Base-by-base conservation (phyloP, 495 filamentous ascomycete species). In the Bacidia rubella region DNA sequence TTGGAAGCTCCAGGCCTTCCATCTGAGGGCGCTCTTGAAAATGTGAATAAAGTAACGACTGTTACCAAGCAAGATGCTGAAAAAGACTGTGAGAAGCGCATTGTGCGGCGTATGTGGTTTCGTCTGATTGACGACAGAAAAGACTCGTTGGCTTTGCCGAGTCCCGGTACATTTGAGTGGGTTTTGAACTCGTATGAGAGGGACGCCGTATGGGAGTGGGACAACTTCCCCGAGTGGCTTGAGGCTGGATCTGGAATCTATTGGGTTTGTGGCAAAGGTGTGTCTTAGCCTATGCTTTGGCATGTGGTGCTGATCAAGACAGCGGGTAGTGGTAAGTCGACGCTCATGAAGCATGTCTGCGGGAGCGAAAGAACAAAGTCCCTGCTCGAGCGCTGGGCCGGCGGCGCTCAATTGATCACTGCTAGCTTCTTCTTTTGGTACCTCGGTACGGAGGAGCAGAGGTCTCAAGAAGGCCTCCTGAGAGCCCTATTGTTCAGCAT, bases 341-440 rank as follows among this genome's bases (percentile, higher is more conserved):
- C 42, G 5, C 17, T 45, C 7, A 45, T 45, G 42, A 45, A 45
- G 5, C 17, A 7, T 17, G 5, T 45, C 5, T 23, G 10, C n/a
- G 10, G n/a, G 5, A 5, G 10, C 10, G 7, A 5, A 23, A 45
- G 42, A 23, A 45, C 42, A 10, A 17, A 45, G 5, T 7, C 7
- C 10, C 42, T 45, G 10, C 17, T 45, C 7, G 10, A 19, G 21
- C 7, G 17, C 17, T 45, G 42, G 42, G 42, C 42, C 17, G 21
- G 42, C 17, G 10, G n/a, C 5, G 17, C 5, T 5, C 53, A 63
- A 11, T 50, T 71, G 1, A 49, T 67, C 15, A 60, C 59, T 44
- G 61, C 62, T 2, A 52, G 51, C 20, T 68, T 66, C 52, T 75
- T 67, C 55, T 69, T 74, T 56, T 73, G 70, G 60, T 62, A 66